Base-by-base conservation (phyloP, 805 yeast genomes). In the Diddensiella transvaalensis region DNA sequence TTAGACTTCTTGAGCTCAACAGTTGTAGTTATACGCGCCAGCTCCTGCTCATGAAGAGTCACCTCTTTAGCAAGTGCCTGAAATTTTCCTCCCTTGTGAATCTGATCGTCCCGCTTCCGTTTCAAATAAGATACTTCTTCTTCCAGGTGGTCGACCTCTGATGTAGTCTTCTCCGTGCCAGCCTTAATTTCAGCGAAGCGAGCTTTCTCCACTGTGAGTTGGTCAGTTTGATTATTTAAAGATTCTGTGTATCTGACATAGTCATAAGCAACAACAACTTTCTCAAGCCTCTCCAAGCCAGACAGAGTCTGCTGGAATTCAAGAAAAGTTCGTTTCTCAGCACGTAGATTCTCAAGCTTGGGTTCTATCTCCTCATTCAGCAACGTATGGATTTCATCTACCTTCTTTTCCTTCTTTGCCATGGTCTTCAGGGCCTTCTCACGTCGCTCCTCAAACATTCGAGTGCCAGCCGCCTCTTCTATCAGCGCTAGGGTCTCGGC, bases 391-490 rank as follows among this genome's bases (percentile, higher is more conserved):
- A 89, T 90, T 61, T 87, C 95, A 30, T 74, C 78, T 44, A 93
- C 74, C 60, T 90, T 90, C 13, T 85, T 77, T 58, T 93, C 96
- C 60, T 91, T 91, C 67, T 89, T 90, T 1, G 83, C 77, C 88
- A 93, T 88, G 1, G 96, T 87, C 61, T 86, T 83, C 59, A 87
- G 85, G 0, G 98, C 96, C 63, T 86, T 87, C 50, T 86, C 95
- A 59, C 91, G 82, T 54, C 96, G 79, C 53, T 89, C 96, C 65
- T 93, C 98, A 62, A 87, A 93, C 76, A 91, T 87, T 54, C 91
- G 81, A 0, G 99, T 93, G 3, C 99, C 99, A 0, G 99, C 96
- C 0, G 99, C 99, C 68, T 93, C 99, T 67, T 93, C 99, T 47
- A 93, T 88, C 57, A 93, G 74, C 3, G 96, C 83, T 54, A 93